A percentile compares a stretch with the other conserved stretches of the same genome.
Conservation (phyloP, 495 filamentous ascomycete species). For the Neurospora africana region DNA sequence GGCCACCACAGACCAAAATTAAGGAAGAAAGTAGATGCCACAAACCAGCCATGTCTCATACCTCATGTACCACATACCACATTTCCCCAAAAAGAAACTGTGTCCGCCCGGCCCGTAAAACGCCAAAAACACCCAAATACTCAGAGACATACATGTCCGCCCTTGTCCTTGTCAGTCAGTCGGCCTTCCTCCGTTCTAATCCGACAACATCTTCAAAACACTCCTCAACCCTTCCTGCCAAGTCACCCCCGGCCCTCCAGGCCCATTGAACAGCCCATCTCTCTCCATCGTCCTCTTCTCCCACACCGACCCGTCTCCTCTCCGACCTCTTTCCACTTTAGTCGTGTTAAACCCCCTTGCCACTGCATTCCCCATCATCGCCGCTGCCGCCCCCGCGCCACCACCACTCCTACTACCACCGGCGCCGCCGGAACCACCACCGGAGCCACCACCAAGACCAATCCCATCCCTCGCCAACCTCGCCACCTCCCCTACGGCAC, state of each 20-base stretch:
- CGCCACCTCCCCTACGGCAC: slow-evolving; percentile 42
- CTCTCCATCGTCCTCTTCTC: slow-evolving; percentile 33
- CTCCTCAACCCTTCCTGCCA: slow-evolving; percentile 43
- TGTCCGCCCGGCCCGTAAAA: not conserved
- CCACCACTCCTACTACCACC: not conserved
- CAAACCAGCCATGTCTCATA: not conserved
- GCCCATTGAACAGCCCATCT: slow-evolving; percentile 9
- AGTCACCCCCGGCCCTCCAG: slow-evolving; percentile 19
- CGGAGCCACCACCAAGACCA: slow-evolving; percentile 3
- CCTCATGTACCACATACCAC: not conserved
- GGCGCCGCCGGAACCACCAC: not conserved
- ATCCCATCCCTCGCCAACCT: slow-evolving; percentile 28
- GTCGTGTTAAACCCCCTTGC: not conserved
- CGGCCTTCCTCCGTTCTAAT: not conserved
- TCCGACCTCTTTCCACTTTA: not conserved
- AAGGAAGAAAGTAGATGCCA: not conserved
- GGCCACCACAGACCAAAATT: not conserved
- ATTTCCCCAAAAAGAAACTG: not conserved
- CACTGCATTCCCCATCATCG: slow-evolving; percentile 25
- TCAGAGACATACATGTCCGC: not conserved
- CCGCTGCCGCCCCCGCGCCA: slow-evolving; percentile 9
- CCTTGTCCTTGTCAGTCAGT: not conserved
- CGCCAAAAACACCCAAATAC: not conserved
- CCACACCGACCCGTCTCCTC: not conserved
- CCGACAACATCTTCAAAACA: slow-evolving; percentile 57